Evolutionary conservation across 2,329 filamentous ascomycete species (phyloP), one percentile per base, ranked within the genome.

Genomic region (Chaetomium sp.): DNA sequence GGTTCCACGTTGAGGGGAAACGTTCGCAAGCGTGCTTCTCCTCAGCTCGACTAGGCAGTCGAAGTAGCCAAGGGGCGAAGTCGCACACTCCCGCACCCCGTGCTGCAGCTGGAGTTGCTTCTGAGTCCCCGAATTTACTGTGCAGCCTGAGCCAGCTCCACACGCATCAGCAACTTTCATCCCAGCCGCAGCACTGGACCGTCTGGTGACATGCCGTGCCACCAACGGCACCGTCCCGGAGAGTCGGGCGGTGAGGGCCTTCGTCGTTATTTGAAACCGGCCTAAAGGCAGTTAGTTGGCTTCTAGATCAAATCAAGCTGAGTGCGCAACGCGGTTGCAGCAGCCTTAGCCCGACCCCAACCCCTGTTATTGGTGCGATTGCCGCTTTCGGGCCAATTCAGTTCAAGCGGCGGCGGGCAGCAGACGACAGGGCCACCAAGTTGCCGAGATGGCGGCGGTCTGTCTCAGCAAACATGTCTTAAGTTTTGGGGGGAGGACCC

Each of bases 351-450:
- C 25, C 49, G 27, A 60, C 10, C 29, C 16, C 27, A 9, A 51
- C 13, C 4, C 2, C 47, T 27, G 23, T 21, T 47, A 65, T 67
- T 67, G 65, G 65, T 60, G 56, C 62, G 31, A 60, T 67, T 65
- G 60, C 63, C 63, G 65, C 63, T 54, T 25, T 33, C 5, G 21
- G 21, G n/a, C 62, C 59, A 31, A 49, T 64, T 62, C 25, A 21
- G 53, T 60, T 10, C 50, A 67, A 64, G 65, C 54, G 62, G 38
- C 57, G 59, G 49, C 64, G 54, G 45, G 25, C 19, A 21, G 12
- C 27, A n/a, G 21, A 4, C 42, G 49, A 25, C 47, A 47, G 25
- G 45, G 61, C 33, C 55, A 10, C n/a, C 5, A 25, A 27, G 45
- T 27, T 57, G 63, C 45, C 53, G 47, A 57, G n/a, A 53, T 35